Evolutionary conservation across 192 early-diverging fungal species (phyloP), one percentile per base, ranked within the genome.

Genomic region (Backusella psychrophila): DNA sequence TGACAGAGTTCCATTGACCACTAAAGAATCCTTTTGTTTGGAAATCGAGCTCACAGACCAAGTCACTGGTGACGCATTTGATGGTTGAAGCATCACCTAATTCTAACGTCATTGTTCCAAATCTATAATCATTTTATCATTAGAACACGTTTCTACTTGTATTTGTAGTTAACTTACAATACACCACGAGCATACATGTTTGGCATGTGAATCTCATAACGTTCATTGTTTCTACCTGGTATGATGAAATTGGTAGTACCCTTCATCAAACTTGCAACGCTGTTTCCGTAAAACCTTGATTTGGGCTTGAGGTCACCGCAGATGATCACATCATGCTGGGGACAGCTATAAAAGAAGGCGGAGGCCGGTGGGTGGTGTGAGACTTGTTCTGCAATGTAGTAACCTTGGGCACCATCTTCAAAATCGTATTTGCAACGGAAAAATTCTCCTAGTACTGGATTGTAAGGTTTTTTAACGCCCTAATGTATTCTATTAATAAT

Each of bases 381-480:
- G 11, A 96, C 92, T 81, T 98, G 97, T 83, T 98, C 97, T 14
- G 94, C 87, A 7, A 97, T 77, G 77, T 93, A 96, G 73, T 85
- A 93, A 21, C 93, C 92, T 53, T 90, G 84, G 39, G 93, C 88
- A 3, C 81, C 82, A 79, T 95, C 91, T 12, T 82, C 66, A 66
- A 92, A 94, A 71, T 86, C 81, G 87, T 91, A 97, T 71, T 87
- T 82, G 59, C 94, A 94, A 26, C 91, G 91, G 84, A 97, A 97
- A 23, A 93, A 87, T 83, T 98, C 97, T 41, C 96, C 96, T 35
- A 98, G 86, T 23, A 96, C 90, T 23, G 97, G 96, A 67, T 97
- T 97, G 84, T 96, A 98, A 2, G 97, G 96, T 80, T 98, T 98
- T 75, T 95, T 93, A 6, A 98, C 91, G 49, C 96, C 93, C 91